Conservation (phyloP, 2,329 filamentous ascomycete genomes). For the Rhytidhysteron rufulum region DNA sequence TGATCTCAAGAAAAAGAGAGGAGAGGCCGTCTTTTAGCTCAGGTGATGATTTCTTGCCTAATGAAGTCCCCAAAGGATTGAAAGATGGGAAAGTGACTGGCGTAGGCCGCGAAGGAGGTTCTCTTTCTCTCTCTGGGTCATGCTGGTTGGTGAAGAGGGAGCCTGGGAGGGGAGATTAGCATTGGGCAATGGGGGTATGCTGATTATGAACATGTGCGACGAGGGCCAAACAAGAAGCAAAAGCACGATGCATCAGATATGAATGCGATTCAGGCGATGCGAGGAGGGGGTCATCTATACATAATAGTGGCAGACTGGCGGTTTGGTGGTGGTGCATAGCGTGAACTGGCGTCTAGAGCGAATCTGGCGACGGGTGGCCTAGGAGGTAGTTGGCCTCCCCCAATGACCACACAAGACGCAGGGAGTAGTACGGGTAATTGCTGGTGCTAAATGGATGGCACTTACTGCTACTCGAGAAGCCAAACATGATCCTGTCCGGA, state of each 20-base stretch:
- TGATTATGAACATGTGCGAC: constrained; percentile 17
- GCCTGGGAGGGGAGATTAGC: constrained; percentile 29
- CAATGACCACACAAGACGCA: no score
- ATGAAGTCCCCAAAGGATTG: constrained; percentile 31
- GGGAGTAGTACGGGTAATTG: no score
- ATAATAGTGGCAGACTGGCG: no score
- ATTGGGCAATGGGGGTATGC: no score
- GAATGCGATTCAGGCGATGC: no score
- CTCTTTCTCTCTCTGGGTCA: constrained; percentile 38
- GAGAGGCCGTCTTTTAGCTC: constrained; percentile 39
- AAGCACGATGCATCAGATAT: constrained; percentile 5
- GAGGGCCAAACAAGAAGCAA: constrained; percentile 25
- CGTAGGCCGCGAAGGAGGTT: constrained; percentile 47
- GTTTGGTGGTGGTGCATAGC: no score
- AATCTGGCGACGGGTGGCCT: no score
- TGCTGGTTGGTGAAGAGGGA: constrained; percentile 36
- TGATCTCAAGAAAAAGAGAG: constrained; percentile 40
- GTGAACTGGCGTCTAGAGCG: no score
- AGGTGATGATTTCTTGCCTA: constrained; percentile 18
- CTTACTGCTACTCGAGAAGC: neutral
- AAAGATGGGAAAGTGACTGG: constrained; percentile 52
- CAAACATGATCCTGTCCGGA: neutral
- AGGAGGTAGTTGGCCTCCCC: no score
- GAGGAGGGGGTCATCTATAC: no score
- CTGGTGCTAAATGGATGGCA: no score